phyloP scores from a whole-genome alignment of 2,329 filamentous ascomycete genomes.

The Diaporthe batatas region DNA sequence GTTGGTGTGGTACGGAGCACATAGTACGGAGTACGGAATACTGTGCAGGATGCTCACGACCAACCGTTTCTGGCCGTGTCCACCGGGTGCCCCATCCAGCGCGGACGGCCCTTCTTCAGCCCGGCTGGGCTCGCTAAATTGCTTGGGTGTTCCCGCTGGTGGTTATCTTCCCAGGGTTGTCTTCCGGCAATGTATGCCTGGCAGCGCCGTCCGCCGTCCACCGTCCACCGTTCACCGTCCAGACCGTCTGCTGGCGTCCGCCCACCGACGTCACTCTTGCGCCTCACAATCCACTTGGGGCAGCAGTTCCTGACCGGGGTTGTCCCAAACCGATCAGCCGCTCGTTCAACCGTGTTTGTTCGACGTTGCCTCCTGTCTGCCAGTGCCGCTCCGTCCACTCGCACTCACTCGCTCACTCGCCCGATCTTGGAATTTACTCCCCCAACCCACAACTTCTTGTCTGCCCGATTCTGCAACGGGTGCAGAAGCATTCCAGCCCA shows the following conservation, averaged over 20 bases:
- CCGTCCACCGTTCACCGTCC: neutral
- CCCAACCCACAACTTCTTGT: conserved; percentile 21
- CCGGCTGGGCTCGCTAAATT: neutral
- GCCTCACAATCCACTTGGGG: conserved; percentile 5
- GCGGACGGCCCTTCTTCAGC: neutral
- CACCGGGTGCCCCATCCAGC: neutral
- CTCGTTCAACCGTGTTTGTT: neutral
- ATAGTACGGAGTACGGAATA: neutral
- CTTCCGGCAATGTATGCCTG: no score
- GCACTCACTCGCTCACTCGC: neutral
- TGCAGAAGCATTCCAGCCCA: neutral
- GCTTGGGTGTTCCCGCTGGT: neutral
- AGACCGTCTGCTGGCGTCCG: neutral
- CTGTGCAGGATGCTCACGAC: neutral
- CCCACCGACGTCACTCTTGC: conserved; percentile 23
- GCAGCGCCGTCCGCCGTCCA: neutral
- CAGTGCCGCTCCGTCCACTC: neutral
- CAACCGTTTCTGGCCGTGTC: neutral
- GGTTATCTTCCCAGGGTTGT: no score
- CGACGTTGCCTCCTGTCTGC: neutral
- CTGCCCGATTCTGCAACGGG: neutral
- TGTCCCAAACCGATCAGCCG: neutral
- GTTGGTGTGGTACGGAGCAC: no score
- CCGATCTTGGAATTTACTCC: neutral
- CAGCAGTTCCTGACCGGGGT: neutral